Evolutionary conservation across 352 stramenopile species (phyloP).

Genomic region (Albugo laibachii): DNA sequence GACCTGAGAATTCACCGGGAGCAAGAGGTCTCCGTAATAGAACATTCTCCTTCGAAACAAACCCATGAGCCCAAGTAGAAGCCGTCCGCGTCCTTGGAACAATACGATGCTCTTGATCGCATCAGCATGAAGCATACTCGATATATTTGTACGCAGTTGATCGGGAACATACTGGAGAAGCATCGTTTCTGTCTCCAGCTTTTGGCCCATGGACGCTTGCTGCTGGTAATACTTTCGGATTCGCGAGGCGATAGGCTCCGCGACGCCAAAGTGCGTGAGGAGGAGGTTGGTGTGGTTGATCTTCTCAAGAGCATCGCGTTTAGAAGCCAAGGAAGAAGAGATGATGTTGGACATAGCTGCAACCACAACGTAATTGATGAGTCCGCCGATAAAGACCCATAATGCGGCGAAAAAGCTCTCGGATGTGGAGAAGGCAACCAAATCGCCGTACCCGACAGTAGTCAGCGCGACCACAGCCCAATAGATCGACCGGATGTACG

Average conservation of each 20-base stretch:
- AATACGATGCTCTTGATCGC: slow-evolving; percentile 28
- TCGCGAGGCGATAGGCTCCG: slow-evolving; percentile 23
- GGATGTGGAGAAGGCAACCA: slow-evolving; percentile 42
- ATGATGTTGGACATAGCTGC: slow-evolving; percentile 68
- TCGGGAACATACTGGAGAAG: slow-evolving; percentile 44
- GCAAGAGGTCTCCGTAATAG: slow-evolving; percentile 38
- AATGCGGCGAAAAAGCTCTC: slow-evolving; percentile 50
- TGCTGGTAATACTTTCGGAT: slow-evolving; percentile 61
- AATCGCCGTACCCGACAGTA: slow-evolving; percentile 51
- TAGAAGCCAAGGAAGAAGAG: slow-evolving; percentile 31
- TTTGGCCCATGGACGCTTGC: slow-evolving; percentile 4
- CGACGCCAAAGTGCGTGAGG: slow-evolving; percentile 37
- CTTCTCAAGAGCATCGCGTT: slow-evolving; percentile 47
- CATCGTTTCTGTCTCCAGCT: slow-evolving; percentile 29
- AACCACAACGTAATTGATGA: slow-evolving; percentile 63
- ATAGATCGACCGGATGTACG: slow-evolving; percentile 50
- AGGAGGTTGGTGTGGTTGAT: slow-evolving; percentile 41
- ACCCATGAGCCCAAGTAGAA: slow-evolving; percentile 46
- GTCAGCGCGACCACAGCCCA: slow-evolving; percentile 58
- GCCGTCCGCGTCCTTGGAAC: slow-evolving; percentile 26
- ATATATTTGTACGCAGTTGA: slow-evolving; percentile 56
- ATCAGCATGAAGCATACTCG: slow-evolving; percentile 37
- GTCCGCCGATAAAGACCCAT: slow-evolving; percentile 52
- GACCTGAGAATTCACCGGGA: slow-evolving; percentile 24
- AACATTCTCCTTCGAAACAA: slow-evolving; percentile 42